These are phyloP conservation scores for Phaseolus coccineus DNA, from an alignment of 331 rosid species.

Conservation along the genomic window DNA sequence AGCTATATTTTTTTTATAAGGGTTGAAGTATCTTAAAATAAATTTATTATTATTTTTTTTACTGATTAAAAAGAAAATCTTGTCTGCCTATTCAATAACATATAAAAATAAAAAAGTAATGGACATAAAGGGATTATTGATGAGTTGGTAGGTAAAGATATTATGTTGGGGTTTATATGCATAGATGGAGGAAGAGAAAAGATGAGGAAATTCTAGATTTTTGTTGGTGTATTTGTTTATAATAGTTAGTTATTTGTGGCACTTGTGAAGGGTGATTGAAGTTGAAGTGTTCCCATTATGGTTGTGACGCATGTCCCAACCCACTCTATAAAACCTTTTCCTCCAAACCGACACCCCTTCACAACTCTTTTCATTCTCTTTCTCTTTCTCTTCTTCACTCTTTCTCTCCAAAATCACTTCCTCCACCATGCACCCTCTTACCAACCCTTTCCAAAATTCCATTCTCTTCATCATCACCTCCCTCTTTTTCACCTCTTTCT, in stretches of 20 bases:
- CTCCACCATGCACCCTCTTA: constrained; percentile 36
- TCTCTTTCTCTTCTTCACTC: not conserved
- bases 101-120: no score
- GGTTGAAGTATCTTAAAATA: no score
- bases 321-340: constrained; percentile 35
- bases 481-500: constrained; percentile 9
- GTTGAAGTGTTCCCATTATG: constrained; percentile 15
- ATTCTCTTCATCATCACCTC: not conserved
- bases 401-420: constrained; percentile 6
- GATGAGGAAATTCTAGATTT: not conserved
- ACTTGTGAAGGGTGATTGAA: not conserved
- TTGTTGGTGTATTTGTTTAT: not conserved
- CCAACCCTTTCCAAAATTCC: not conserved
- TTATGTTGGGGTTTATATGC: not conserved
- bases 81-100: no score
- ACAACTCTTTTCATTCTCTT: not conserved
- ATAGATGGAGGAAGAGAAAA: not conserved
- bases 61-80: no score
- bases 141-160: no score
- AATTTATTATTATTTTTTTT: no score
- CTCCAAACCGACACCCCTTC: not conserved
- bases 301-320: constrained; percentile 38
- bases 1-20: no score
- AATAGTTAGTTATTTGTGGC: not conserved
- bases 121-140: no score